These are phyloP conservation scores for Micractinium sp. DNA, from an alignment of 139 green algal genomes.

Conservation along the genomic window DNA sequence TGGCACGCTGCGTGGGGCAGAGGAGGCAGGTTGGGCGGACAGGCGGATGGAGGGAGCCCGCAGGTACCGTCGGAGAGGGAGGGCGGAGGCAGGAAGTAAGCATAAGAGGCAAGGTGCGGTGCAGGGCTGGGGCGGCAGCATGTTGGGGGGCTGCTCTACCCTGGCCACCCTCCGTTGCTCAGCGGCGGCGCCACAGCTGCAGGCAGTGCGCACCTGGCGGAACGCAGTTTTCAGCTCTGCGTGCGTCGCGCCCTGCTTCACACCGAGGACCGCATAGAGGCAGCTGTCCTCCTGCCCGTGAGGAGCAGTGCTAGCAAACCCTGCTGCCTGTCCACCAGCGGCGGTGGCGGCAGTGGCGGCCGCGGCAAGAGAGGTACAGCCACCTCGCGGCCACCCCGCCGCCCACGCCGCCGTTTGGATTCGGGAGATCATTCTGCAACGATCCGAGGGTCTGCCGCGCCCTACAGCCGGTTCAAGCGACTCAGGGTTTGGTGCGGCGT, in stretches of 20 bases:
- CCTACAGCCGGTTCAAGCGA: too few relatives aligned
- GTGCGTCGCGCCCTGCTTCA: neutral
- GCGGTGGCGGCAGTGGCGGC: too few relatives aligned
- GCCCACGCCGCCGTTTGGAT: too few relatives aligned
- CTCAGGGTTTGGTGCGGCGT: too few relatives aligned
- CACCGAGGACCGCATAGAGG: slow-evolving; percentile 31
- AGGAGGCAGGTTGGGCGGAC: neutral
- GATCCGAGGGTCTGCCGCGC: too few relatives aligned
- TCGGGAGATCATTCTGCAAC: too few relatives aligned
- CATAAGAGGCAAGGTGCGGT: neutral
- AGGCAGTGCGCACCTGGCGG: neutral
- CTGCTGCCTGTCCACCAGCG: neutral
- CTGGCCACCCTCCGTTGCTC: neutral
- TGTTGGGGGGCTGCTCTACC: too few relatives aligned
- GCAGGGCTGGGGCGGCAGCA: too few relatives aligned
- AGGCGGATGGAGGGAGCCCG: too few relatives aligned
- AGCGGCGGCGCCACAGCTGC: neutral
- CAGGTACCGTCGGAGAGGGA: neutral
- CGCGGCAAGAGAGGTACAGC: neutral
- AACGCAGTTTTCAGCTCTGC: slow-evolving; percentile 42
- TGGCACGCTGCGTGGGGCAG: slow-evolving; percentile 29
- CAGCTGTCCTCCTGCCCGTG: neutral
- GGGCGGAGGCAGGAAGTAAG: neutral
- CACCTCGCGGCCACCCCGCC: too few relatives aligned
- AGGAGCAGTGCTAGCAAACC: neutral